Evolutionary conservation across 1,139 yeast genomes (phyloP).

Genomic region (Pichia sp.): DNA sequence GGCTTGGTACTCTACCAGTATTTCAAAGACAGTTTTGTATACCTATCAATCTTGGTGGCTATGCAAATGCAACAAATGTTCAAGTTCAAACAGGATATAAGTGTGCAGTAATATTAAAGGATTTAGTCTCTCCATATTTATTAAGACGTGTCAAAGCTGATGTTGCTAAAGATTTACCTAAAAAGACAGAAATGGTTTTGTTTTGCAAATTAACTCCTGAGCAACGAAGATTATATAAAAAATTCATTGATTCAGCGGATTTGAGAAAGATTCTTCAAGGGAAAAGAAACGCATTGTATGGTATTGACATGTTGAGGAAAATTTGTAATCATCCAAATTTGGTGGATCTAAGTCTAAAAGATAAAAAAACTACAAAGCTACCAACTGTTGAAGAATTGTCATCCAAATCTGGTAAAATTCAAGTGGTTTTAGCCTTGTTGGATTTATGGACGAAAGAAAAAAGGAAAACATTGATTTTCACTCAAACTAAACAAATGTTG

Average conservation of each 20-base stretch:
- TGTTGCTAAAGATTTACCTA: conserved; percentile 95
- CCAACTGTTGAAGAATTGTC: conserved; percentile 18
- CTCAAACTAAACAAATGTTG: conserved; percentile 93
- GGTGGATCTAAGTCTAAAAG: conserved; percentile 43
- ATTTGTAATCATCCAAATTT: conserved; percentile 96
- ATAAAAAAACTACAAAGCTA: conserved; percentile 36
- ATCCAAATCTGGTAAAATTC: conserved; percentile 79
- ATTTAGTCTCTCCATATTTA: conserved; percentile 83
- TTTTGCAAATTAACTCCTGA: conserved; percentile 78
- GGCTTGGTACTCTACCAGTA: conserved; percentile 89
- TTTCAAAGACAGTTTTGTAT: conserved; percentile 87
- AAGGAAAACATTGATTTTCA: conserved; percentile 74
- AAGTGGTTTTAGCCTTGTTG: conserved; percentile 71
- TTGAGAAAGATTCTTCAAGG: conserved; percentile 68
- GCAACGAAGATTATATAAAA: conserved; percentile 69
- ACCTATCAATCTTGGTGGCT: conserved; percentile 97
- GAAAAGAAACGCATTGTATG: conserved; percentile 74
- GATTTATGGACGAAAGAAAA: conserved; percentile 72
- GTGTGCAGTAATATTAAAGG: conserved; percentile 88
- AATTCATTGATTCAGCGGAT: conserved; percentile 72
- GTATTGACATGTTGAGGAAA: conserved; percentile 83
- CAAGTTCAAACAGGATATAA: conserved; percentile 96
- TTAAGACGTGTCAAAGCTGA: conserved; percentile 84
- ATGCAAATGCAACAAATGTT: conserved; percentile 92
- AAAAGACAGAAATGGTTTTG: conserved; percentile 87